Base-by-base conservation (phyloP, 1,284 basidiomycete genomes). In the Ustilago curta region DNA sequence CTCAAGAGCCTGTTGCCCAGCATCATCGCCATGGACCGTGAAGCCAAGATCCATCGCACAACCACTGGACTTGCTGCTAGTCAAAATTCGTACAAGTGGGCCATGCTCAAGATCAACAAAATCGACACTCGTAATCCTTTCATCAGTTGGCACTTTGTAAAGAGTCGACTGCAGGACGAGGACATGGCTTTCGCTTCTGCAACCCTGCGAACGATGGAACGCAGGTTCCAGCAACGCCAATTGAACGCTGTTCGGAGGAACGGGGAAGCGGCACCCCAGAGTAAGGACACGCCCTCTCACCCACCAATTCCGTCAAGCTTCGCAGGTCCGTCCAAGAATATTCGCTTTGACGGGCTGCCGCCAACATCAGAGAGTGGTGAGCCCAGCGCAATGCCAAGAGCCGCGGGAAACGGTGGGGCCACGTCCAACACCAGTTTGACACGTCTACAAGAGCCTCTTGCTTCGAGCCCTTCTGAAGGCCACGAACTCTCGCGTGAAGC, bases 41-140 rank as follows among this genome's bases (percentile, higher is more conserved):
- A 70, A 37, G 68, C 68, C 8, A 55, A 50, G n/a, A 6, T 49
- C 1, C 43, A 55, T 12, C 63, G 58, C 7, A 44, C 59, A 8
- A 48, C 50, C n/a, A 74, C 66, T 2, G 59, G 55, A 3, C 52
- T 70, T 2, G 50, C 47, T 2, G 72, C 72, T 3, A 64, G 68
- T 32, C 67, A 66, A 25, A 67, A 49, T 37, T 78, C 60, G 50
- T 66, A 70, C 58, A 73, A 70, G 51, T 76, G 68, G 60, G 61
- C 67, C 11, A 61, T 62, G 68, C 52, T 75, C 37, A 76, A 73
- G 63, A 59, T 72, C 62, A 70, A 70, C 32, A 72, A 75, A 35
- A 64, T 81, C 2, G 77, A 78, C 31, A 76, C 80, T 0, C 71
- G 78, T 35, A 84, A 84, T 35, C 82, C 82, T 4, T 84, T 83